Conservation (phyloP, 2,329 filamentous ascomycete genomes). For the Lachnum nothofagi region DNA sequence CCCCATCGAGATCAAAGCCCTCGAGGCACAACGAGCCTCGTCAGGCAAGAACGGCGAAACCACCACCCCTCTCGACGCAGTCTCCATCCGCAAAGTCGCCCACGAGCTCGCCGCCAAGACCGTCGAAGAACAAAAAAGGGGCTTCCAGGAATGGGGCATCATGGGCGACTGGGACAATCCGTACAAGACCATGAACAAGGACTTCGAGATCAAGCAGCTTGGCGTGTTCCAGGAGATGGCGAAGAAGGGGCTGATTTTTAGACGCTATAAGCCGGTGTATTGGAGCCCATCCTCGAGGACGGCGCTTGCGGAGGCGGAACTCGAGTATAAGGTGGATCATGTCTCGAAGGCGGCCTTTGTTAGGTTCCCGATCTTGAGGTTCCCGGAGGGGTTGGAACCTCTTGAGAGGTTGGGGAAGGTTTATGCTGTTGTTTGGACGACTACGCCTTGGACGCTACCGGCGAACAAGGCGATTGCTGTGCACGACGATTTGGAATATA, state of each 20-base stretch:
- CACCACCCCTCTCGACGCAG: conserved; percentile 42
- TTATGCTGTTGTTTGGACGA: conserved; percentile 94
- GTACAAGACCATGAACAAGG: conserved; percentile 74
- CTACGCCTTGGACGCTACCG: conserved; percentile 93
- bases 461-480: conserved; percentile 88
- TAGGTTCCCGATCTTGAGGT: conserved; percentile 60
- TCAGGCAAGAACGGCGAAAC: conserved; percentile 29
- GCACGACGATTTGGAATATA: conserved; percentile 68
- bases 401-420: conserved; percentile 41
- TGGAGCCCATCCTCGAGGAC: conserved; percentile 78
- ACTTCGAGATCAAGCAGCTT: conserved; percentile 70
- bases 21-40: conserved; percentile 39
- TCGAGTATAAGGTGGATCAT: conserved; percentile 77
- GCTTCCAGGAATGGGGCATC: conserved; percentile 67
- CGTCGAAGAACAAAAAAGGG: conserved; percentile 66
- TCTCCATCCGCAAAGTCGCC: conserved; percentile 60
- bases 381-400: conserved; percentile 41
- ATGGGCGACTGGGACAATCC: conserved; percentile 75
- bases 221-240: conserved; percentile 72
- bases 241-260: conserved; percentile 66
- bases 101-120: conserved; percentile 62
- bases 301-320: conserved; percentile 75
- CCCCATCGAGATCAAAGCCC: conserved; percentile 92
- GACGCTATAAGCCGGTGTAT: conserved; percentile 76
- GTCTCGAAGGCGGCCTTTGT: conserved; percentile 71